Conservation (phyloP, 495 filamentous ascomycete genomes). For the Elasticomyces elasticus region DNA sequence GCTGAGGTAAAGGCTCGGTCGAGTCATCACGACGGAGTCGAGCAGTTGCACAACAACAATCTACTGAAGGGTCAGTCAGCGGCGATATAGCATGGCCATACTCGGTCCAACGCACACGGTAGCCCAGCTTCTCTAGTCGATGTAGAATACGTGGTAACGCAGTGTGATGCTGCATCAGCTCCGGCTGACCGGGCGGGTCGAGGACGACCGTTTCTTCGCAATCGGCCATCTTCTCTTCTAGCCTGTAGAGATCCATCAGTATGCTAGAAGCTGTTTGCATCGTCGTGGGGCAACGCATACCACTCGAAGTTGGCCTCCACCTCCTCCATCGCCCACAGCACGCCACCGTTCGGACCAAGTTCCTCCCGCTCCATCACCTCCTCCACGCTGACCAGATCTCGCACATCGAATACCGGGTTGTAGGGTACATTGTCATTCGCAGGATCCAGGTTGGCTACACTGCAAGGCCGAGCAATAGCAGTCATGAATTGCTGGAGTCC, state of each 20-base stretch:
- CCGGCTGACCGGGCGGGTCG: constrained; percentile 93
- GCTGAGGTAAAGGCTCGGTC: constrained; percentile 89
- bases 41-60: constrained; percentile 82
- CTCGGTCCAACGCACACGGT: constrained; percentile 54
- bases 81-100: constrained; percentile 1
- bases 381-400: constrained; percentile 76
- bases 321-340: constrained; percentile 90
- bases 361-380: constrained; percentile 91
- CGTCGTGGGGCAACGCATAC: constrained; percentile 35
- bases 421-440: constrained; percentile 81
- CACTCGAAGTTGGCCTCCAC: constrained; percentile 86
- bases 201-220: constrained; percentile 85
- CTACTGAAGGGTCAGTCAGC: constrained; percentile 38
- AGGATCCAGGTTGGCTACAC: constrained; percentile 90
- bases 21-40: constrained; percentile 82
- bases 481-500: constrained; percentile 97
- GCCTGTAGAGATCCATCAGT: neutral
- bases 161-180: constrained; percentile 88
- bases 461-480: constrained; percentile 88
- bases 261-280: neutral
- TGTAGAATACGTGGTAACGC: constrained; percentile 86
- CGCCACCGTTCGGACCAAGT: constrained; percentile 83
- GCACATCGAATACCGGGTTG: constrained; percentile 80
- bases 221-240: constrained; percentile 52
- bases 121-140: constrained; percentile 79